These are phyloP conservation scores for Papiliotrema flavescens DNA, from an alignment of 1,284 basidiomycete genomes.

Conservation along the genomic window DNA sequence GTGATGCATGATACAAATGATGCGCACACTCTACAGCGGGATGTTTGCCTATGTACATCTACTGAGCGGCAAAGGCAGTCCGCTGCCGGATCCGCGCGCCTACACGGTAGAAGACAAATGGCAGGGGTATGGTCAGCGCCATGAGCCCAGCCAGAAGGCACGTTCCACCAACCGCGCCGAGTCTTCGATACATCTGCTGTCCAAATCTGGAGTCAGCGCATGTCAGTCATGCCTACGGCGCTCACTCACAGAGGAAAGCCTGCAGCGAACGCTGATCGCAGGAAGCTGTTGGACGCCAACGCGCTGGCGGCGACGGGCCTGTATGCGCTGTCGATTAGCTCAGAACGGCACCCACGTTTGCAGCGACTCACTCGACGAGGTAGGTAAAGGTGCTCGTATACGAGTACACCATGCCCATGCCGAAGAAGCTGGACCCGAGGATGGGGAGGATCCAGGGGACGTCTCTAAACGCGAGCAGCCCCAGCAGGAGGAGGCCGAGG, in stretches of 20 bases:
- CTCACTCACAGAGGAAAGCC: conserved; percentile 61
- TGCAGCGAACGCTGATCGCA: conserved; percentile 64
- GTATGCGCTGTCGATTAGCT: conserved; percentile 55
- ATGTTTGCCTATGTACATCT: background rate
- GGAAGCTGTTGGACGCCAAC: conserved; percentile 67
- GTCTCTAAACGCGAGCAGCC: conserved; percentile 63
- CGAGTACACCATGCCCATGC: conserved; percentile 54
- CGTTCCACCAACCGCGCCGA: conserved; percentile 71
- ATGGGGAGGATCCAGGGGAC: conserved; percentile 62
- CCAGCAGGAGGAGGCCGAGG: conserved; percentile 66
- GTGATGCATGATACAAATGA: too few relatives aligned
- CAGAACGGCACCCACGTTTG: background rate
- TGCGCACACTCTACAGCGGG: too few relatives aligned
- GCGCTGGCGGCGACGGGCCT: conserved; percentile 72
- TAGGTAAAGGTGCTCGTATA: conserved; percentile 67
- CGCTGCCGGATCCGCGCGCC: conserved; percentile 35
- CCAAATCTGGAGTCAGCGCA: conserved; percentile 20
- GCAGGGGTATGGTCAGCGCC: conserved; percentile 65
- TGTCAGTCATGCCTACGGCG: conserved; percentile 53
- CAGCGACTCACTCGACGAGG: conserved; percentile 26
- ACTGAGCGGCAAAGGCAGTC: conserved; percentile 14
- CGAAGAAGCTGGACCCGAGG: conserved; percentile 35
- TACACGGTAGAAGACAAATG: conserved; percentile 52
- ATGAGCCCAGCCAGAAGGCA: conserved; percentile 70
- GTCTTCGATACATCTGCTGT: conserved; percentile 43